Conservation (phyloP, 192 early-diverging fungal species). For the Jimgerdemannia lactiflua region DNA sequence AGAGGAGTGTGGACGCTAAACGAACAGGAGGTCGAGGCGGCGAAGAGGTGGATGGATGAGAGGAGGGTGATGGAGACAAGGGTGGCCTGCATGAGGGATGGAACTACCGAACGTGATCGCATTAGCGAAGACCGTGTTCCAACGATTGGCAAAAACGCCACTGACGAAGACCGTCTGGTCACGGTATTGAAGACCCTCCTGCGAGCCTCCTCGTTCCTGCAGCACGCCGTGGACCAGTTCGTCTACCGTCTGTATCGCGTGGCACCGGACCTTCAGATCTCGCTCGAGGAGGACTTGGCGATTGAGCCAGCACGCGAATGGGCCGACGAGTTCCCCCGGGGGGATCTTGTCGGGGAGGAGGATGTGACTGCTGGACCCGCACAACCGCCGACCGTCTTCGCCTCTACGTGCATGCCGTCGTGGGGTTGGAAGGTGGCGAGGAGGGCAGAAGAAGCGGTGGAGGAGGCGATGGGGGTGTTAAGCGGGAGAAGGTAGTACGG, state of each 20-base stretch:
- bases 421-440: background rate
- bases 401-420: background rate
- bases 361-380: too few relatives aligned
- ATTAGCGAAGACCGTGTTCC: background rate
- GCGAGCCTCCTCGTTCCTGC: slow-evolving; percentile 31
- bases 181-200: slow-evolving; percentile 11
- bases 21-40: background rate
- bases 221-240: slow-evolving; percentile 53
- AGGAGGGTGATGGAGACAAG: background rate
- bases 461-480: background rate
- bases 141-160: background rate
- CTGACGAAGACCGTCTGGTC: background rate
- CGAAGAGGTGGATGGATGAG: background rate
- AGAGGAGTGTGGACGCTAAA: slow-evolving; percentile 17
- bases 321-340: background rate
- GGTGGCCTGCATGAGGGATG: background rate
- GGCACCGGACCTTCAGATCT: slow-evolving; percentile 32
- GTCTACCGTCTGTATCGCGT: slow-evolving; percentile 48
- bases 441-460: background rate
- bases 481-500: background rate
- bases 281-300: slow-evolving; percentile 44
- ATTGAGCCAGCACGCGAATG: background rate
- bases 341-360: background rate
- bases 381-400: too few relatives aligned
- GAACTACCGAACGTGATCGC: background rate